These are phyloP conservation scores for Neodidymelliopsis sp. DNA, from an alignment of 2,329 filamentous ascomycete species.

Conservation along the genomic window DNA sequence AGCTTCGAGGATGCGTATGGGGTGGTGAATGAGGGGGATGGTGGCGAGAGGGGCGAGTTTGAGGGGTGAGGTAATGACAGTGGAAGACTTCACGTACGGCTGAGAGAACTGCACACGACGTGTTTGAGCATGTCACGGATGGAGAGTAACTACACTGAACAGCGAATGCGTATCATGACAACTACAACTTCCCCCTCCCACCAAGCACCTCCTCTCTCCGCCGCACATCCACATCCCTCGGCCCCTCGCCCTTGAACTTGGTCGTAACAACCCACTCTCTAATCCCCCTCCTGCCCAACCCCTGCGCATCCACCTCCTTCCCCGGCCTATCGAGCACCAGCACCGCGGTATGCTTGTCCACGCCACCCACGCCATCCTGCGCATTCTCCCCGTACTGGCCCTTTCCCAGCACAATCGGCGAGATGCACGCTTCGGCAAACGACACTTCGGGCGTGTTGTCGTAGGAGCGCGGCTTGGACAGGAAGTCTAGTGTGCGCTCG, in stretches of 20 bases:
- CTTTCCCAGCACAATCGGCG: conserved; percentile 49
- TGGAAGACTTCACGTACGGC: background rate
- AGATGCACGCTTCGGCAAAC: conserved; percentile 56
- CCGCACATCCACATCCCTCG: conserved; percentile 62
- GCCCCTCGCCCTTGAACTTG: conserved; percentile 64
- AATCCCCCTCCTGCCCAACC: conserved; percentile 58
- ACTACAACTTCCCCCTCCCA: conserved; percentile 25
- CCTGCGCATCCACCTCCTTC: conserved; percentile 61
- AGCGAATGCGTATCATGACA: background rate
- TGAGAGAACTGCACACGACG: background rate
- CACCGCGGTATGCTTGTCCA: conserved; percentile 59
- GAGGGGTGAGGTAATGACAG: conserved; percentile 28
- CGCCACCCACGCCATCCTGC: conserved; percentile 42
- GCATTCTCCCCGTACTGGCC: conserved; percentile 44
- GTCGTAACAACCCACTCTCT: conserved; percentile 64
- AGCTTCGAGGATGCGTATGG: conserved; percentile 48
- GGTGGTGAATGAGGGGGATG: conserved; percentile 38
- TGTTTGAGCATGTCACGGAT: background rate
- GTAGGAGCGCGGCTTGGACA: conserved; percentile 59
- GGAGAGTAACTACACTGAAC: background rate
- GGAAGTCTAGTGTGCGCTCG: conserved; percentile 52
- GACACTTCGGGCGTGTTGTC: conserved; percentile 43
- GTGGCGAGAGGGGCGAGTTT: conserved; percentile 36
- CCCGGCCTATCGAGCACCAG: conserved; percentile 64
- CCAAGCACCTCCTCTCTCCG: conserved; percentile 55